Percentiles rank a stretch among this genome's conserved stretches.
phyloP scores from a whole-genome alignment of 2,329 filamentous ascomycete species.

The Cryoendolithus antarcticus region DNA sequence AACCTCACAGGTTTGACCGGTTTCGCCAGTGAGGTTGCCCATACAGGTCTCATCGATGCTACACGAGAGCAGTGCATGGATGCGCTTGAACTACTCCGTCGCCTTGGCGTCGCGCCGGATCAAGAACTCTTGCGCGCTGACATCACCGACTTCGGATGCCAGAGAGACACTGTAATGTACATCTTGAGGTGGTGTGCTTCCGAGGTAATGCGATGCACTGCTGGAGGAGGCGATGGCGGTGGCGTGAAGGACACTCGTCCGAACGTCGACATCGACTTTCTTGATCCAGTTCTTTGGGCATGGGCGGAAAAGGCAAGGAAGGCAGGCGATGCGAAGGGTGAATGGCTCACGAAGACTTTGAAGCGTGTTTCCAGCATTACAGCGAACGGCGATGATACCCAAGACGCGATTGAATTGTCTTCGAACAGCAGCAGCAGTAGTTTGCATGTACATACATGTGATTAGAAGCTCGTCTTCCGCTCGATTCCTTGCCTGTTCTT shows the following conservation, averaged over 20 bases:
- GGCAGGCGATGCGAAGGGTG: conserved; percentile 14
- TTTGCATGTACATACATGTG: no score
- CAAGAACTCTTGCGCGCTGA: conserved; percentile 19
- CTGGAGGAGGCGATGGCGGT: conserved; percentile 3
- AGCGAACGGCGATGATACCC: neutral
- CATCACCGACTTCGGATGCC: conserved; percentile 20
- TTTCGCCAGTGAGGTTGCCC: conserved; percentile 15
- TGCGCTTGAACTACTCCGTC: conserved; percentile 13
- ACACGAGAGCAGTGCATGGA: conserved; percentile 11
- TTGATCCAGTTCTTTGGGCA: conserved; percentile 22
- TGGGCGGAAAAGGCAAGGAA: conserved; percentile 20
- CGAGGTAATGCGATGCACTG: conserved; percentile 1
- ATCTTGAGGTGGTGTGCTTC: conserved; percentile 8
- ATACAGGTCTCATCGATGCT: conserved; percentile 18
- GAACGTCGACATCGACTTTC: conserved; percentile 13
- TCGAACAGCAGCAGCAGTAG: no score
- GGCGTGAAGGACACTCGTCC: conserved; percentile 1
- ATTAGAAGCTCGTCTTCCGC: no score
- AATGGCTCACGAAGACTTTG: conserved; percentile 19
- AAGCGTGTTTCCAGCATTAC: conserved; percentile 3
- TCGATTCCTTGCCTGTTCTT: no score
- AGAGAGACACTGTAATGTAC: conserved; percentile 15
- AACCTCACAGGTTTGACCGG: conserved; percentile 6
- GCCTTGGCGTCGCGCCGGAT: conserved; percentile 12
- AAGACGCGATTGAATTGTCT: neutral